Percentiles rank a stretch among this genome's conserved stretches.
Conservation (phyloP, 176 grass and related monocot genomes). For the Tuctoria greenei region DNA sequence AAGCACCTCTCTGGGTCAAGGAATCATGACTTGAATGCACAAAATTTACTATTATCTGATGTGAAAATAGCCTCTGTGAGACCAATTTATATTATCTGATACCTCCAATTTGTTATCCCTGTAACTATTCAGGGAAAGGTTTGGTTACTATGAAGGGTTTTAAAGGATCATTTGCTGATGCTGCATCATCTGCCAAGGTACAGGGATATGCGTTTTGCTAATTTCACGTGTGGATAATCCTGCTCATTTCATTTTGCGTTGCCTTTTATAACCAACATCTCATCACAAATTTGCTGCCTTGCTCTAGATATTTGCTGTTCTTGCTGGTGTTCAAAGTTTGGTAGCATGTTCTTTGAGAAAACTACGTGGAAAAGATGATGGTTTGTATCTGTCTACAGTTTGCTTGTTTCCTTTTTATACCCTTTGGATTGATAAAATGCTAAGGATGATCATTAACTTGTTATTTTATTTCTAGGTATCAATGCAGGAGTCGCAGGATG, state of each 20-base stretch:
- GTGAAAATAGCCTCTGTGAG: too few species aligned
- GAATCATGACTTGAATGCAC: neutral
- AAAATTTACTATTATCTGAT: too few species aligned
- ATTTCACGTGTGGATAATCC: neutral
- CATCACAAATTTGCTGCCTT: slow-evolving; percentile 16
- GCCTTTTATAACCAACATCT: slow-evolving; percentile 17
- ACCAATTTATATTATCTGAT: neutral
- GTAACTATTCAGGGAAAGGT: slow-evolving; percentile 64
- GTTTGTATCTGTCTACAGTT: slow-evolving; percentile 24
- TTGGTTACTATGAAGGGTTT: slow-evolving; percentile 61
- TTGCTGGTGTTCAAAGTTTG: slow-evolving; percentile 78
- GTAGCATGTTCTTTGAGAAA: slow-evolving; percentile 68
- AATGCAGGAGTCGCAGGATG: slow-evolving; percentile 83
- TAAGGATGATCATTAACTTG: slow-evolving; percentile 7
- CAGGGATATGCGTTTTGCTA: neutral
- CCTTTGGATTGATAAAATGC: neutral
- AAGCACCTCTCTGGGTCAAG: neutral
- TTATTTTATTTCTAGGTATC: slow-evolving; percentile 52
- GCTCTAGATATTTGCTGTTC: slow-evolving; percentile 72
- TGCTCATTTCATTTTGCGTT: slow-evolving; percentile 24
- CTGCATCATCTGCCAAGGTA: slow-evolving; percentile 81
- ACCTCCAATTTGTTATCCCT: neutral
- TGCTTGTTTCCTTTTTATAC: slow-evolving; percentile 11
- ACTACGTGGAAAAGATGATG: slow-evolving; percentile 81
- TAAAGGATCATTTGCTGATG: slow-evolving; percentile 72